These are phyloP conservation scores for Polytrichum formosum DNA, from an alignment of 225 moss, liverwort and hornwort genomes.

Conservation along the genomic window DNA sequence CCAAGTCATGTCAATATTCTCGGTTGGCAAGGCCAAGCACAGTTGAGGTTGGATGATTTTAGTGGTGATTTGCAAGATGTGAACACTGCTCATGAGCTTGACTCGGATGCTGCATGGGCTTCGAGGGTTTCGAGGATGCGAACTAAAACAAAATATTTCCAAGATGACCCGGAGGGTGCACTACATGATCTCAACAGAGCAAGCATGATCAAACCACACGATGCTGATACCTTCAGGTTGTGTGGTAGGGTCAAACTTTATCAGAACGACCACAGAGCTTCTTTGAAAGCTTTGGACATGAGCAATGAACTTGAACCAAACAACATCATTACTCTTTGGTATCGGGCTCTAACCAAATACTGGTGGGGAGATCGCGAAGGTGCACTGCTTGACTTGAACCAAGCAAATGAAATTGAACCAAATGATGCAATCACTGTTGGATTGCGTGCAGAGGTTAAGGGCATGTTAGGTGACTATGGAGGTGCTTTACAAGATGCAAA, in stretches of 20 bases:
- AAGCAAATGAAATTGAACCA: background rate
- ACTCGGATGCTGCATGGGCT: background rate
- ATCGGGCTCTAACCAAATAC: background rate
- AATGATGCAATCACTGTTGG: background rate
- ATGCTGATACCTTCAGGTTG: background rate
- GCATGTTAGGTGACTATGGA: background rate
- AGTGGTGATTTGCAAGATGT: background rate
- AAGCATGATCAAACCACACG: background rate
- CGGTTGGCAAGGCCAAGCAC: background rate
- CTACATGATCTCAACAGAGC: background rate
- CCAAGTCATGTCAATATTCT: background rate
- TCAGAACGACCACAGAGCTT: background rate
- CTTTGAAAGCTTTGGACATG: background rate
- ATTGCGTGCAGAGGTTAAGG: background rate
- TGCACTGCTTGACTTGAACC: background rate
- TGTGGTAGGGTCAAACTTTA: background rate
- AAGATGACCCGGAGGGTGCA: background rate
- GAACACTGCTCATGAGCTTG: background rate
- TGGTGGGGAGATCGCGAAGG: background rate
- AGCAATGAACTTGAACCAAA: background rate
- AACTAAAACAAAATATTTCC: background rate
- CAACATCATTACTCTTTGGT: background rate
- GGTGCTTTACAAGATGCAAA: background rate
- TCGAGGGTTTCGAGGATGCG: background rate
- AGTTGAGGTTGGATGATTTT: background rate